Percentiles rank a stretch among this genome's conserved stretches.
phyloP scores from a whole-genome alignment of 2,329 filamentous ascomycete genomes.

The Hypoxylon rubiginosum region DNA sequence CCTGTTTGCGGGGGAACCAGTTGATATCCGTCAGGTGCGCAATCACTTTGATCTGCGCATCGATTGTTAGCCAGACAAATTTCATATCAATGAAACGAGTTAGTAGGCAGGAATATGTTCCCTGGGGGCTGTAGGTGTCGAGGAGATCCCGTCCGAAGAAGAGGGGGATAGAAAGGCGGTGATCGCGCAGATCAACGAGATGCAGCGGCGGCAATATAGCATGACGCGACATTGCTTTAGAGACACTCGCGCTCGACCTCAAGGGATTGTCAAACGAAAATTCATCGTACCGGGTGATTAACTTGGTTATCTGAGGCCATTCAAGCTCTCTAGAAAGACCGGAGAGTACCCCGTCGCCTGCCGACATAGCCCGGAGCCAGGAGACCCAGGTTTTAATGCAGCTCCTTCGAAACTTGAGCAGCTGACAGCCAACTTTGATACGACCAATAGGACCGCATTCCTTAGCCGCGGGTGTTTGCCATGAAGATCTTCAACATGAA shows the following conservation, averaged over 20 bases:
- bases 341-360: slow-evolving; percentile 25
- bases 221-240: slow-evolving; percentile 27
- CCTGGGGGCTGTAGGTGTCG: slow-evolving; percentile 19
- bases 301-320: slow-evolving; percentile 59
- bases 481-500: slow-evolving; percentile 65
- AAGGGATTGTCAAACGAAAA: slow-evolving; percentile 63
- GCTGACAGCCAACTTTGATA: background rate
- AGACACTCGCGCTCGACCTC: slow-evolving; percentile 61
- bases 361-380: slow-evolving; percentile 30
- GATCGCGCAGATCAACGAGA: slow-evolving; percentile 30
- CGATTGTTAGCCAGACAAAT: background rate
- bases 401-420: slow-evolving; percentile 9
- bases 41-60: background rate
- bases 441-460: slow-evolving; percentile 51
- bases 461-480: slow-evolving; percentile 61
- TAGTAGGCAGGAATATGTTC: slow-evolving; percentile 22
- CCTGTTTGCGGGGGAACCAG: background rate
- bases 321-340: slow-evolving; percentile 53
- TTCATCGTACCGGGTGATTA: slow-evolving; percentile 58
- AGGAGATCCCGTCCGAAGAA: slow-evolving; percentile 24
- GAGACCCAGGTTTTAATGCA: slow-evolving; percentile 53
- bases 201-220: slow-evolving; percentile 29
- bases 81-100: slow-evolving; percentile 10
- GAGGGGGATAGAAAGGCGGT: slow-evolving; percentile 27
- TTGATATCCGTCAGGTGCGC: background rate